Conservation (phyloP, 805 yeast species). For the Nakazawaea pomicola region DNA sequence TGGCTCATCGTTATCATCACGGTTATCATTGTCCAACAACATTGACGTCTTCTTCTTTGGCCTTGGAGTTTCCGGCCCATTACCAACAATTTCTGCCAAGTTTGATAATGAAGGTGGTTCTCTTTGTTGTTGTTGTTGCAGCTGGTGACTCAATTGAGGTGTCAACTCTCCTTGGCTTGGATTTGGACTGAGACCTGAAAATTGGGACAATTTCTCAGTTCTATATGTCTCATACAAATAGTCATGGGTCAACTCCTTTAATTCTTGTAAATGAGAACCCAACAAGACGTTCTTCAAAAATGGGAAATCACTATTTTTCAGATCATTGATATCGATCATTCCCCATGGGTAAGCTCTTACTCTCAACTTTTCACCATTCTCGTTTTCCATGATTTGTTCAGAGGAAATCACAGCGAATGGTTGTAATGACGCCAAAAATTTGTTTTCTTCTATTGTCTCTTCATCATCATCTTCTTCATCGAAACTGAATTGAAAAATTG, state of each 20-base stretch:
- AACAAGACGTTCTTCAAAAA: constrained; percentile 48
- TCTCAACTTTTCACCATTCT: constrained; percentile 43
- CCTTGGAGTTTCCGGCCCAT: constrained; percentile 10
- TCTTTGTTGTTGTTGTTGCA: constrained; percentile 11
- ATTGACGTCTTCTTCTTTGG: constrained; percentile 28
- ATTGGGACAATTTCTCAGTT: constrained; percentile 57
- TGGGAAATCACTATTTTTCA: constrained; percentile 48
- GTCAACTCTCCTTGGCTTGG: constrained; percentile 8
- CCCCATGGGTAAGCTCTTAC: constrained; percentile 82
- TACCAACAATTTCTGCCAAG: constrained; percentile 44
- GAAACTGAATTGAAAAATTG: constrained; percentile 65
- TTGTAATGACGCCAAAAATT: constrained; percentile 54
- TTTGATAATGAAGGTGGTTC: constrained; percentile 58
- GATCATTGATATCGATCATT: constrained; percentile 46
- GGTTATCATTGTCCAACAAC: constrained; percentile 28
- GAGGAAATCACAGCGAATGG: constrained; percentile 74
- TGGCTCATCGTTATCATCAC: constrained; percentile 1
- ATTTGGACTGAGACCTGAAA: constrained; percentile 35
- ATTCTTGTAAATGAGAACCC: constrained; percentile 58
- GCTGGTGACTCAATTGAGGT: constrained; percentile 17
- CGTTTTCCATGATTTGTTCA: constrained; percentile 47
- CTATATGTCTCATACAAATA: constrained; percentile 59
- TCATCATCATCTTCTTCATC: constrained; percentile 71
- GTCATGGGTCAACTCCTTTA: constrained; percentile 63
- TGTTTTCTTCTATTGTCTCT: constrained; percentile 67